Conservation (phyloP, 257 asterid genomes). For the Nicotiana noctiflora region DNA sequence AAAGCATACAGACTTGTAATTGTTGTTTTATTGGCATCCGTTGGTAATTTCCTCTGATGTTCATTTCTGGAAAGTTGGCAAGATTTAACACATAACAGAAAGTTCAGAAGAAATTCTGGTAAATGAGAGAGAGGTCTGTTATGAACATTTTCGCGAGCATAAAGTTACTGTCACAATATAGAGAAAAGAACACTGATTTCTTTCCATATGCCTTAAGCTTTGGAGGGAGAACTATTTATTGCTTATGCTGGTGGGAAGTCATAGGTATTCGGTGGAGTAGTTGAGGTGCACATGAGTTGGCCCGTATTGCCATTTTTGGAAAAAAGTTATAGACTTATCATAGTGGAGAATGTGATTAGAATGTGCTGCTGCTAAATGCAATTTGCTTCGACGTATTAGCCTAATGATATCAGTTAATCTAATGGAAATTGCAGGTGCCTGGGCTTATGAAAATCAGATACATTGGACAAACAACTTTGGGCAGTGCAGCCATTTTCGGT, state of each 20-base stretch:
- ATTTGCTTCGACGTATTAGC: not conserved
- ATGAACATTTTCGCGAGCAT: not conserved
- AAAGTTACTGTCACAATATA: no score
- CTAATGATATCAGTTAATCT: not conserved
- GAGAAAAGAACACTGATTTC: not conserved
- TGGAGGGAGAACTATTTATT: not conserved
- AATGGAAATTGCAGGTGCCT: constrained; percentile 53
- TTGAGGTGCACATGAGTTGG: not conserved
- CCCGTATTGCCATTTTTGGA: no score
- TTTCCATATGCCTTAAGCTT: not conserved
- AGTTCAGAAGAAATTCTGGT: not conserved
- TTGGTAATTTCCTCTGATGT: not conserved
- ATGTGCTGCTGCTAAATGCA: not conserved
- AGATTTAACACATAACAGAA: not conserved
- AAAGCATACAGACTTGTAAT: not conserved
- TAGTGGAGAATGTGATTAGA: not conserved
- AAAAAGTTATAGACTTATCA: not conserved
- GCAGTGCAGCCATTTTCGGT: constrained; percentile 85
- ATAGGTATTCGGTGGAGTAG: not conserved
- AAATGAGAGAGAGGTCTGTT: not conserved
- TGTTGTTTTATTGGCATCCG: not conserved
- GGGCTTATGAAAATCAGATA: constrained; percentile 69
- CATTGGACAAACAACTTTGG: constrained; percentile 73
- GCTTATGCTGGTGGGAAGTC: not conserved
- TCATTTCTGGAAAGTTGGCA: not conserved